A percentile compares a stretch with the other conserved stretches of the same genome.
Evolutionary conservation across 2,329 filamentous ascomycete species (phyloP).

Genomic region (Drechslerella stenobrocha): DNA sequence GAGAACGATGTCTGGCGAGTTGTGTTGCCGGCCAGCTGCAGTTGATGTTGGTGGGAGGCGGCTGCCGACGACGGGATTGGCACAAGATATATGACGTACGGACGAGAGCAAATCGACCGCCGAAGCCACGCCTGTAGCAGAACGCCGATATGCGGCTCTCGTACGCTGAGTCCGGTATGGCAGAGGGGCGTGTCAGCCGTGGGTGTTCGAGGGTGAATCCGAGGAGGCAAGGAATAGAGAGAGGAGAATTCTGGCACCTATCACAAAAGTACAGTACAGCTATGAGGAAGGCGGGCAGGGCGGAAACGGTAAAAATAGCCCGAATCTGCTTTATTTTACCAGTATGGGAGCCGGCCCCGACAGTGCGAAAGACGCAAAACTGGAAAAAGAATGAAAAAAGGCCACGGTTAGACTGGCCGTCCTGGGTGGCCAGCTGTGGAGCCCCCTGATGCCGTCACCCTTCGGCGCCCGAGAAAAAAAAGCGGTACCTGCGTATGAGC

Average conservation of each 20-base stretch:
- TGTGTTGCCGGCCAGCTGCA: constrained; percentile 35
- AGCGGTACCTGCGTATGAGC: constrained; percentile 48
- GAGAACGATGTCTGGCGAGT: constrained; percentile 16
- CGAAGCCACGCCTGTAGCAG: too few relatives aligned
- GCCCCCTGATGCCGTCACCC: constrained; percentile 47
- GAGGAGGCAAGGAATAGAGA: neutral
- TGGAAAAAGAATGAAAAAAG: constrained; percentile 4
- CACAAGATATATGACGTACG: constrained; percentile 26
- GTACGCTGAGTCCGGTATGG: too few relatives aligned
- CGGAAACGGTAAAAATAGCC: constrained; percentile 7
- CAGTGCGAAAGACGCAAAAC: constrained; percentile 43
- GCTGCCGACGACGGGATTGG: constrained; percentile 1
- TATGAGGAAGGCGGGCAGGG: neutral
- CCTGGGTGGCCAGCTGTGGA: constrained; percentile 16
- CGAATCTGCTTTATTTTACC: too few relatives aligned
- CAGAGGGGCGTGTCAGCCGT: too few relatives aligned
- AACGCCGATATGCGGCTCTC: too few relatives aligned
- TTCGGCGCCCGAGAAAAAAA: constrained; percentile 4
- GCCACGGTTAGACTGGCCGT: constrained; percentile 16
- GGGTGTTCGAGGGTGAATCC: too few relatives aligned
- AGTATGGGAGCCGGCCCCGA: constrained; percentile 23
- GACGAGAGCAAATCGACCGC: neutral
- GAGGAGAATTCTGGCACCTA: neutral
- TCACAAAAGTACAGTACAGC: neutral
- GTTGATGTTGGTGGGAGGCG: constrained; percentile 13